Evolutionary conservation across 768 basidiomycete species (phyloP), one percentile per base, ranked within the genome.

Genomic region (Kwoniella dendrophila): DNA sequence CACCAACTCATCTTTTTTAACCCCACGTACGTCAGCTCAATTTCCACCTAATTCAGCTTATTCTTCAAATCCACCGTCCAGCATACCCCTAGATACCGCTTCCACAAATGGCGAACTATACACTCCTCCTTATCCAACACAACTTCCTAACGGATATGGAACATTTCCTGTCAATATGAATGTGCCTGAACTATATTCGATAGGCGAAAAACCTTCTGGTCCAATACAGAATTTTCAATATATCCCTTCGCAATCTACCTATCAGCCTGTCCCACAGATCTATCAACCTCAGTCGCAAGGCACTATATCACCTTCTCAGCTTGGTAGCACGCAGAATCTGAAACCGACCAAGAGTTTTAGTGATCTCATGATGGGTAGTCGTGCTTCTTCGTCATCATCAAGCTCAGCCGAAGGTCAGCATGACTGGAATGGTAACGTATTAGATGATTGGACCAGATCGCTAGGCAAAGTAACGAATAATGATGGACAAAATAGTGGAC

Each of bases 381-480:
- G 71, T 40, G 69, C 53, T 11, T 75, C 73, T 3, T 60, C 52
- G 2, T 72, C 71, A 6, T 75, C 73, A 1, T 64, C 64, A 12
- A 70, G 67, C 54, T 74, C 73, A 26, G 63, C 56, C 8, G 69
- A 70, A 22, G 67, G 67, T 29, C 44, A 53, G 18, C 59, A 63
- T 22, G 64, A 69, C 40, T 68, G 63, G 67, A 59, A 32, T n/a
- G 49, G 36, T 5, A 47, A 43, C 33, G 56, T 61, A 47, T 26
- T 68, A 6, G 64, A 69, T 20, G 61, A 71, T 26, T 62, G 64
- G 59, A 30, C 64, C 3, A 49, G 58, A 40, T 53, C 63, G 8
- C 36, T 65, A 27, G 38, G 58, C 7, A 44, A 54, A 49, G 58
- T 53, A 14, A 24, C 49, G 18, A 33, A 41, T 27, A n/a, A 55